Conservation (phyloP, 306 rosid species). For the Vigna reflexopilosa region DNA sequence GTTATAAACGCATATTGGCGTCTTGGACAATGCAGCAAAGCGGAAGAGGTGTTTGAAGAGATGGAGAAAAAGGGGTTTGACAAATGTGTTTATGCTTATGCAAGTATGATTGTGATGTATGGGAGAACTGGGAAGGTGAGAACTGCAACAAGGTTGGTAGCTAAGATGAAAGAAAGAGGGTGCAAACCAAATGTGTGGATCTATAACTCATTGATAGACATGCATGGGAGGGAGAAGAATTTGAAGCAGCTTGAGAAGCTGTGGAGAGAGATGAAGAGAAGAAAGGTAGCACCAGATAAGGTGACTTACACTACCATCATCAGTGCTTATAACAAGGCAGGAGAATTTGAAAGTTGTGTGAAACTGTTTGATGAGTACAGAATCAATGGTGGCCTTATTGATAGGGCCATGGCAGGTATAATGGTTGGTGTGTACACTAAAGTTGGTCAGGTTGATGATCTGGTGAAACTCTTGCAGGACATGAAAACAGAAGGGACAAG, state of each 20-base stretch:
- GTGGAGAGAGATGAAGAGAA: slow-evolving; percentile 78
- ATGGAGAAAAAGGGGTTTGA: slow-evolving; percentile 75
- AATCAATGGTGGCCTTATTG: slow-evolving; percentile 65
- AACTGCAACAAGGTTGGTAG: slow-evolving; percentile 64
- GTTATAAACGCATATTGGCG: slow-evolving; percentile 66
- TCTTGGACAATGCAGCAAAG: slow-evolving; percentile 57
- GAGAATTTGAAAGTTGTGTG: slow-evolving; percentile 61
- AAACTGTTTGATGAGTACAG: slow-evolving; percentile 62
- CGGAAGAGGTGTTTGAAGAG: slow-evolving; percentile 60
- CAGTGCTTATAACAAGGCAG: slow-evolving; percentile 64
- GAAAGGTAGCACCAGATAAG: slow-evolving; percentile 72
- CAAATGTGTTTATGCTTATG: slow-evolving; percentile 75
- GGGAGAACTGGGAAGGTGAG: slow-evolving; percentile 66
- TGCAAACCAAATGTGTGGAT: slow-evolving; percentile 81
- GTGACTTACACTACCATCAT: slow-evolving; percentile 70
- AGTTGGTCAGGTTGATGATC: slow-evolving; percentile 58
- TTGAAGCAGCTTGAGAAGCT: slow-evolving; percentile 73
- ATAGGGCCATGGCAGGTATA: slow-evolving; percentile 72
- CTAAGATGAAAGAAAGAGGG: slow-evolving; percentile 84
- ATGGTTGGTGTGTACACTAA: slow-evolving; percentile 78
- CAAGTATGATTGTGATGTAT: slow-evolving; percentile 80
- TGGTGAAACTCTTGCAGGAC: slow-evolving; percentile 70
- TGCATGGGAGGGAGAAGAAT: slow-evolving; percentile 73
- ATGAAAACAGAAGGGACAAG: slow-evolving; percentile 69
- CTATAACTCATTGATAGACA: slow-evolving; percentile 76